These are phyloP conservation scores for Venturia pyrina DNA, from an alignment of 2,329 filamentous ascomycete species.

Conservation along the genomic window DNA sequence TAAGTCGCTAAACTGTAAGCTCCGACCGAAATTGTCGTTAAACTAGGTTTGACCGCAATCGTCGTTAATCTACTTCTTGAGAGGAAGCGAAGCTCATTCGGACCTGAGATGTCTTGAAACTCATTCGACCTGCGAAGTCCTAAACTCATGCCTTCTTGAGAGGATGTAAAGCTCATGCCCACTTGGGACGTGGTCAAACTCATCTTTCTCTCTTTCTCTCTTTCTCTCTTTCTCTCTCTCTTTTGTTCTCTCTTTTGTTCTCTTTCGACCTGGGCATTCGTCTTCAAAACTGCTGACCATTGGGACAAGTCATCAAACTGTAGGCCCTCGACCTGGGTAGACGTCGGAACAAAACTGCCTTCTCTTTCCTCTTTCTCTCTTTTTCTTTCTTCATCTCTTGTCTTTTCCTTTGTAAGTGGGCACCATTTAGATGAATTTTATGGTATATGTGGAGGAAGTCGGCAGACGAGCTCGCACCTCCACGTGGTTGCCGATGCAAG, in stretches of 20 bases:
- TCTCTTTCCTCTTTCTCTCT: neutral
- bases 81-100: no score
- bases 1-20: neutral
- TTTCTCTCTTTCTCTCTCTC: neutral
- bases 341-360: neutral
- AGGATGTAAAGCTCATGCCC: no score
- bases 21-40: neutral
- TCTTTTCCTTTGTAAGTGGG: neutral
- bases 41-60: neutral
- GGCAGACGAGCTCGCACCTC: neutral
- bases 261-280: neutral
- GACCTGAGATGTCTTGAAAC: no score
- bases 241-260: neutral
- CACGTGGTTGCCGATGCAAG: neutral
- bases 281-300: neutral
- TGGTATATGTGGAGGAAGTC: neutral
- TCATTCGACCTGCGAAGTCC: no score
- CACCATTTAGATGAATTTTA: neutral
- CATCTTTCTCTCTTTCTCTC: neutral
- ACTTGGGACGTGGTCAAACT: no score
- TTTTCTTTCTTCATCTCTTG: neutral
- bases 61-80: no score
- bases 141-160: neutral
- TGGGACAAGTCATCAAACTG: neutral
- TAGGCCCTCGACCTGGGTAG: neutral